Conservation (phyloP, 2,329 filamentous ascomycete species). For the Mycogone perniciosa region DNA sequence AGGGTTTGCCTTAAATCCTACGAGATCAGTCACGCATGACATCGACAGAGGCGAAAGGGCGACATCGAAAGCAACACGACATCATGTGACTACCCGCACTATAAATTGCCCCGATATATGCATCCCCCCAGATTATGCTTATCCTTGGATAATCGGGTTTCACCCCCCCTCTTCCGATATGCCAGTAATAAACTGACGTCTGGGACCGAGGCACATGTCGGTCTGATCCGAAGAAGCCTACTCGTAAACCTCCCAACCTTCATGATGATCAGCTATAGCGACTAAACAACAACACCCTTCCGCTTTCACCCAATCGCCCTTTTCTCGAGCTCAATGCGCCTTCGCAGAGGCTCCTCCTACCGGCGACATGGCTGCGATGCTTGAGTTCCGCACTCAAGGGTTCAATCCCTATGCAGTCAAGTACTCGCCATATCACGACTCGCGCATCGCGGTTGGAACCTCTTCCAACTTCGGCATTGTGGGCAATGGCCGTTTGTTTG, state of each 20-base stretch:
- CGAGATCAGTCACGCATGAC: neutral
- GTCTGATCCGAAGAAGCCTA: neutral
- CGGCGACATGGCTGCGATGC: constrained; percentile 57
- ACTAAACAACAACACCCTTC: neutral
- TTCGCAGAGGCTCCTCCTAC: constrained; percentile 4
- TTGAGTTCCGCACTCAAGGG: constrained; percentile 88
- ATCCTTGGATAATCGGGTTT: neutral
- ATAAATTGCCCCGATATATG: constrained; percentile 13
- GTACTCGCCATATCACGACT: constrained; percentile 98
- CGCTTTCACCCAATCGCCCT: neutral
- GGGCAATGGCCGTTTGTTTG: constrained; percentile 85
- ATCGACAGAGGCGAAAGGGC: constrained; percentile 14
- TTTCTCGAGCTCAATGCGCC: constrained; percentile 14
- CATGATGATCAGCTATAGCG: neutral
- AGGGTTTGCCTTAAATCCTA: neutral
- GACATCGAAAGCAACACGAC: constrained; percentile 19
- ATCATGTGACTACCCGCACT: constrained; percentile 20
- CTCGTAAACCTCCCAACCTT: too few species aligned
- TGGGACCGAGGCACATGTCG: constrained; percentile 31
- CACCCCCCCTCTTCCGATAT: neutral
- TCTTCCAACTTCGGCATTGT: constrained; percentile 97
- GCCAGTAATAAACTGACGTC: too few species aligned
- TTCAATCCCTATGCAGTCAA: constrained; percentile 96
- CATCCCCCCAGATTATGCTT: constrained; percentile 11
- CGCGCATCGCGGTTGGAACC: constrained; percentile 79